These are phyloP conservation scores for Citrullus mucosospermus DNA, from an alignment of 306 rosid genomes.

Conservation along the genomic window DNA sequence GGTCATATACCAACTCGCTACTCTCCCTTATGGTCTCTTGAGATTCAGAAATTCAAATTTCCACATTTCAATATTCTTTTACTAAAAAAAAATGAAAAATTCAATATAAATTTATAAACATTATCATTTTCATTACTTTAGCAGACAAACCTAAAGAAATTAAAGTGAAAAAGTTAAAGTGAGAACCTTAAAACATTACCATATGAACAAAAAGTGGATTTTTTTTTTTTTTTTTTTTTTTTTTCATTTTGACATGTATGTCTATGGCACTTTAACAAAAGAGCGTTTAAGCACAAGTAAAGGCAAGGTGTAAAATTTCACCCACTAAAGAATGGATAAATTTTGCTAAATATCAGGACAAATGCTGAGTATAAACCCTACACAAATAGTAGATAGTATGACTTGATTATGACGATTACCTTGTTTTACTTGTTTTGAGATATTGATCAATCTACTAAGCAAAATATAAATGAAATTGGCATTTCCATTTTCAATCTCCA, in stretches of 20 bases:
- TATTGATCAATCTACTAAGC: neutral
- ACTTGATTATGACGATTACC: neutral
- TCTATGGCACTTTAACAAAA: neutral
- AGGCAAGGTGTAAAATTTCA: neutral
- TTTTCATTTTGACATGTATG: too few species aligned
- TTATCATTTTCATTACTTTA: too few species aligned
- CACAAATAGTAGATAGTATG: neutral
- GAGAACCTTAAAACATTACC: neutral
- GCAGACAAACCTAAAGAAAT: neutral
- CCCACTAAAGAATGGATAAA: neutral
- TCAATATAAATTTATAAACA: too few species aligned
- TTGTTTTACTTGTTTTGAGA: neutral
- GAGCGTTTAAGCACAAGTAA: neutral
- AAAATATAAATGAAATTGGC: neutral
- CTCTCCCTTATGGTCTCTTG: too few species aligned
- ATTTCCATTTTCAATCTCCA: neutral
- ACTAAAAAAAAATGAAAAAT: too few species aligned
- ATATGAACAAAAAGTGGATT: neutral
- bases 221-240: neutral
- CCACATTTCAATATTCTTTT: too few species aligned
- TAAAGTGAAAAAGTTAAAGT: neutral
- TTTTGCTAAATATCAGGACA: neutral
- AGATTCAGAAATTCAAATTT: too few species aligned
- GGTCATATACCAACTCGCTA: too few species aligned
- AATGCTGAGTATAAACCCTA: neutral